These are phyloP conservation scores for Syncephalastrum monosporum DNA, from an alignment of 371 early-diverging fungal species.

Conservation along the genomic window DNA sequence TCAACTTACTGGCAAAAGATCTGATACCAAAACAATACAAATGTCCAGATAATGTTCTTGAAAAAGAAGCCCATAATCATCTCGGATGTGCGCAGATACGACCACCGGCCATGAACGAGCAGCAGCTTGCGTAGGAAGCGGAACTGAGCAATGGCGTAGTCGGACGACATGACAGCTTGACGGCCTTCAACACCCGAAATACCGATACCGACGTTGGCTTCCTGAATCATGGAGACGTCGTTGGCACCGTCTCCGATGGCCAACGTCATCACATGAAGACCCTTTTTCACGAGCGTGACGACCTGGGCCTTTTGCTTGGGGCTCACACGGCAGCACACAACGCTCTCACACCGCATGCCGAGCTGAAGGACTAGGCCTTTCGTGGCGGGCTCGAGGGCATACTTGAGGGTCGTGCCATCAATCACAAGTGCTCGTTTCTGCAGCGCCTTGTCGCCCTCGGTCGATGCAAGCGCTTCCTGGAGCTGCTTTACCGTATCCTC, in stretches of 20 bases:
- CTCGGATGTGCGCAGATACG: slow-evolving; percentile 74
- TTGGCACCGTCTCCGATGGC: slow-evolving; percentile 94
- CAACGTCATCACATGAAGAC: slow-evolving; percentile 66
- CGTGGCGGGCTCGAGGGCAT: slow-evolving; percentile 64
- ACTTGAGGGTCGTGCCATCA: slow-evolving; percentile 86
- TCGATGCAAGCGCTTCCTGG: slow-evolving; percentile 51
- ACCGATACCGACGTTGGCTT: slow-evolving; percentile 89
- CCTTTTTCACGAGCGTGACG: slow-evolving; percentile 50
- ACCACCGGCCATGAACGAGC: slow-evolving; percentile 87
- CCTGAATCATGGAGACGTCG: slow-evolving; percentile 94
- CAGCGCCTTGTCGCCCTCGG: slow-evolving; percentile 7
- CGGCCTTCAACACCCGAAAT: slow-evolving; percentile 93
- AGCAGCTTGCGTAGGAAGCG: slow-evolving; percentile 70
- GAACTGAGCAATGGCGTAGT: slow-evolving; percentile 91
- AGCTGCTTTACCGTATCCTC: slow-evolving; percentile 59
- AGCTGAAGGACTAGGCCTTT: slow-evolving; percentile 64
- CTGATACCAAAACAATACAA: slow-evolving; percentile 84
- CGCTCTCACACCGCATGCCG: slow-evolving; percentile 69
- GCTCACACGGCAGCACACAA: slow-evolving; percentile 87
- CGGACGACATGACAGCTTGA: slow-evolving; percentile 91
- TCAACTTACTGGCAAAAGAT: slow-evolving; percentile 68
- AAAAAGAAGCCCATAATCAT: slow-evolving; percentile 81
- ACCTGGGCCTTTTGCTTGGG: slow-evolving; percentile 92
- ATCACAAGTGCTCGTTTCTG: slow-evolving; percentile 79
- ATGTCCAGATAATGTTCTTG: slow-evolving; percentile 79